A percentile compares a stretch with the other conserved stretches of the same genome.
Evolutionary conservation across 2,329 filamentous ascomycete species (phyloP).

Genomic region (Aureobasidium sp.): DNA sequence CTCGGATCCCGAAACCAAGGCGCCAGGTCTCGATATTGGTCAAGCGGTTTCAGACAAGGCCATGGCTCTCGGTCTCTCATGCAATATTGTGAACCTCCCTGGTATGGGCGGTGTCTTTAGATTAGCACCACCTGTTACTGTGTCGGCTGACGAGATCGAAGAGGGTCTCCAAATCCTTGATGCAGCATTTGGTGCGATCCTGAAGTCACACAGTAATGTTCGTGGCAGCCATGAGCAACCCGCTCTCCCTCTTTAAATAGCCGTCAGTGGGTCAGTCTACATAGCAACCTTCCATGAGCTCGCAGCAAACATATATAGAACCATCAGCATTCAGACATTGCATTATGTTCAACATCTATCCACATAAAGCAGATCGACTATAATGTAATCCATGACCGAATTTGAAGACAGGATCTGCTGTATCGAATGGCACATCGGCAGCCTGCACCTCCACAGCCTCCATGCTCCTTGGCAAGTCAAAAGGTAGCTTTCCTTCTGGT

Average conservation of each 20-base stretch:
- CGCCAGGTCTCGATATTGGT: conserved; percentile 23
- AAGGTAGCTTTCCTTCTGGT: not conserved
- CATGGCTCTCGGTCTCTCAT: conserved; percentile 24
- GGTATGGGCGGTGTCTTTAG: conserved; percentile 28
- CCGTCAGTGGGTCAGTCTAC: not conserved
- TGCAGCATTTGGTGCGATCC: not conserved
- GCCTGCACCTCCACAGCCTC: not conserved
- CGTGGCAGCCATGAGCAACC: not conserved
- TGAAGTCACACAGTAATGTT: not conserved
- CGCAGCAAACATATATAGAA: too few relatives aligned
- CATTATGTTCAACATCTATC: not conserved
- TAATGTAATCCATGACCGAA: conserved; percentile 1
- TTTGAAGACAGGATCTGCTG: not conserved
- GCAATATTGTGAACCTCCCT: conserved; percentile 24
- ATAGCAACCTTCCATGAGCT: too few relatives aligned
- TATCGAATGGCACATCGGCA: conserved; percentile 7
- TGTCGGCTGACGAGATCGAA: conserved; percentile 29
- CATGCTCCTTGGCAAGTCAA: conserved; percentile 4
- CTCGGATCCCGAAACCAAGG: conserved; percentile 22
- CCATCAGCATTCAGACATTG: too few relatives aligned
- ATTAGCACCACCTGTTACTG: conserved; percentile 26
- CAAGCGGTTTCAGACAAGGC: conserved; percentile 21
- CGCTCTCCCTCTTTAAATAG: not conserved
- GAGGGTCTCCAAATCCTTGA: conserved; percentile 52
- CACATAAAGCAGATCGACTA: not conserved